phyloP scores from a whole-genome alignment of 768 basidiomycete species.

The Trichaptum fuscoviolaceum region DNA sequence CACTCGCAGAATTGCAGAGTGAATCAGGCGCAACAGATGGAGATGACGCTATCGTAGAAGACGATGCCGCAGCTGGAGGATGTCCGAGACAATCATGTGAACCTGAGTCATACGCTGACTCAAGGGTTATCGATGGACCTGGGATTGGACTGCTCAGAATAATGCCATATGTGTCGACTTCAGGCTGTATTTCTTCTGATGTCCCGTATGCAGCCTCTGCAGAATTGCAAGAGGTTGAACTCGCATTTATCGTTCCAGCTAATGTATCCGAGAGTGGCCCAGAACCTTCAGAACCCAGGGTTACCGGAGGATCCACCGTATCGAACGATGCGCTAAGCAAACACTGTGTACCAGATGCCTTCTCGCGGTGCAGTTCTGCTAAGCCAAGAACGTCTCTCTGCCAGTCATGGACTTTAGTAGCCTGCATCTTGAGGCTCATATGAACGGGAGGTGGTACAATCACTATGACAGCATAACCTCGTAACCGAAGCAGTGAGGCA shows the following conservation, averaged over 20 bases:
- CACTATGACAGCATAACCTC: conserved; percentile 48
- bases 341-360: background rate
- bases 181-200: background rate
- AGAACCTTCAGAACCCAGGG: background rate
- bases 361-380: background rate
- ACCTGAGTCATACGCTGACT: background rate
- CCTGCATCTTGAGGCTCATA: background rate
- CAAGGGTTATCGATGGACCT: background rate
- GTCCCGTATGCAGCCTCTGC: no score
- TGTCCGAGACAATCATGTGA: background rate
- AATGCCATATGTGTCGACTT: background rate
- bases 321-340: background rate
- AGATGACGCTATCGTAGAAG: background rate
- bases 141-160: background rate
- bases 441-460: conserved; percentile 25
- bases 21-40: background rate
- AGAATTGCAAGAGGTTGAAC: background rate
- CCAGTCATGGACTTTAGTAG: background rate
- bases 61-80: background rate
- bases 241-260: background rate
- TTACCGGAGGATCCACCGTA: background rate
- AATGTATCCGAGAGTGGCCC: background rate
- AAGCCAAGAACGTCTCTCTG: background rate
- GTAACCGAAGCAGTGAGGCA: conserved; percentile 50
- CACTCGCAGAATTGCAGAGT: background rate